Evolutionary conservation across 257 asterid genomes (phyloP).

Genomic region (Ajuga chamaepitys): DNA sequence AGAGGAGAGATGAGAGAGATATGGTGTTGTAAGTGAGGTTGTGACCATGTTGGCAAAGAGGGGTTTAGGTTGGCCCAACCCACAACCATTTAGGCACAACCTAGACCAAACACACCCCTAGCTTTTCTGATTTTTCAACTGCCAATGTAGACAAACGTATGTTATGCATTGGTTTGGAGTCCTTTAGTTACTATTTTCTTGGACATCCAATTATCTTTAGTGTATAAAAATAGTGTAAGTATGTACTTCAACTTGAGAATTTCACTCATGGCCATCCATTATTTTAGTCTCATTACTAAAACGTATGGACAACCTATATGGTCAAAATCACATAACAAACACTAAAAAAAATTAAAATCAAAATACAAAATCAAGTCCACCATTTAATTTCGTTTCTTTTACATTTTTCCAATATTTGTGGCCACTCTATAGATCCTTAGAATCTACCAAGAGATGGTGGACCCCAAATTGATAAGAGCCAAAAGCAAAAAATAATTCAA

Average conservation of each 20-base stretch:
- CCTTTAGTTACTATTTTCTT: background rate
- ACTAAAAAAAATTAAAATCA: background rate
- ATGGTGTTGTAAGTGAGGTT: no score
- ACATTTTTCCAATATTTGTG: slow-evolving; percentile 4
- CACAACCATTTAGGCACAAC: no score
- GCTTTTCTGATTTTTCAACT: no score
- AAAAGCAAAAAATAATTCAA: background rate
- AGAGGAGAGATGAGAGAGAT: no score
- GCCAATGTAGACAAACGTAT: no score
- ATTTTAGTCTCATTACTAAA: background rate
- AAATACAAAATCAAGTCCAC: background rate
- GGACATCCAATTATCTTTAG: background rate
- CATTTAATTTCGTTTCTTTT: background rate
- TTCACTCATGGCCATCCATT: slow-evolving; percentile 28
- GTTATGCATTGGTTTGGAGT: background rate
- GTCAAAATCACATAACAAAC: background rate
- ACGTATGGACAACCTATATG: background rate
- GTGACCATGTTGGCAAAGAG: no score
- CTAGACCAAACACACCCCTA: no score
- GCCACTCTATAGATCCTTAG: slow-evolving; percentile 3
- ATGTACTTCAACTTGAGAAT: background rate
- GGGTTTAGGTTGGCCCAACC: no score
- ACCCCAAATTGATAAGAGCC: slow-evolving; percentile 26
- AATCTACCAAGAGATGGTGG: slow-evolving; percentile 30
- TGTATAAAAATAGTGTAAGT: background rate